Percentiles rank a stretch among this genome's conserved stretches.
These are phyloP conservation scores for Termitomyces sp. DNA, from an alignment of 768 basidiomycete species.

Conservation along the genomic window DNA sequence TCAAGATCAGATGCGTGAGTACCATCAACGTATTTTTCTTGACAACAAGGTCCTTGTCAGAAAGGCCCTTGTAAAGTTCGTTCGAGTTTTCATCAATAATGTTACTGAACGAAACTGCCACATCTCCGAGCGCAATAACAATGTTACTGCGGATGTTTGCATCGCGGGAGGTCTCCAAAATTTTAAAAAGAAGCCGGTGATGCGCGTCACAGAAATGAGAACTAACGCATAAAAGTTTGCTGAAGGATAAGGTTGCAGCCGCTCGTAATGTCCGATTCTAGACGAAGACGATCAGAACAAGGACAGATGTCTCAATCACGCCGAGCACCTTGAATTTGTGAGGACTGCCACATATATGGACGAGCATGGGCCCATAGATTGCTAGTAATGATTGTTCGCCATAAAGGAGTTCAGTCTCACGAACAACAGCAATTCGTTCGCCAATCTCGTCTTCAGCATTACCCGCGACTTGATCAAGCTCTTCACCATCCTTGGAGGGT, in stretches of 20 bases:
- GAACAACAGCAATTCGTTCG: constrained; percentile 77
- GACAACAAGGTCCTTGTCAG: constrained; percentile 80
- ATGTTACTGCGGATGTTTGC: constrained; percentile 91
- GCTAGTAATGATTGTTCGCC: constrained; percentile 78
- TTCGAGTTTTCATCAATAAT: constrained; percentile 98
- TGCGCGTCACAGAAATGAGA: constrained; percentile 91
- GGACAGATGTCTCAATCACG: background rate
- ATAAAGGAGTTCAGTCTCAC: constrained; percentile 86
- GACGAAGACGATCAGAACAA: constrained; percentile 1
- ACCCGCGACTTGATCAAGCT: constrained; percentile 91
- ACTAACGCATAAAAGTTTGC: constrained; percentile 95
- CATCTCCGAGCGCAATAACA: constrained; percentile 95
- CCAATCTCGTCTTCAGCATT: constrained; percentile 99
- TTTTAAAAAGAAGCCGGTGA: constrained; percentile 85
- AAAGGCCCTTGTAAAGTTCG: constrained; percentile 90
- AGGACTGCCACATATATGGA: constrained; percentile 86
- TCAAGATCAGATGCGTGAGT: constrained; percentile 91
- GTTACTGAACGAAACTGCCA: constrained; percentile 96
- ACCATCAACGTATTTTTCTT: constrained; percentile 99
- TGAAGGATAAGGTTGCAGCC: constrained; percentile 82
- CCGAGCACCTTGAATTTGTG: constrained; percentile 79
- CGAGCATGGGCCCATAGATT: constrained; percentile 84
- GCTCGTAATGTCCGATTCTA: constrained; percentile 86
- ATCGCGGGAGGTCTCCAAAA: constrained; percentile 88
- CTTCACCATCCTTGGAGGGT: constrained; percentile 58